Conservation (phyloP, 2,329 filamentous ascomycete species). For the Nigrograna mackinnonii region DNA sequence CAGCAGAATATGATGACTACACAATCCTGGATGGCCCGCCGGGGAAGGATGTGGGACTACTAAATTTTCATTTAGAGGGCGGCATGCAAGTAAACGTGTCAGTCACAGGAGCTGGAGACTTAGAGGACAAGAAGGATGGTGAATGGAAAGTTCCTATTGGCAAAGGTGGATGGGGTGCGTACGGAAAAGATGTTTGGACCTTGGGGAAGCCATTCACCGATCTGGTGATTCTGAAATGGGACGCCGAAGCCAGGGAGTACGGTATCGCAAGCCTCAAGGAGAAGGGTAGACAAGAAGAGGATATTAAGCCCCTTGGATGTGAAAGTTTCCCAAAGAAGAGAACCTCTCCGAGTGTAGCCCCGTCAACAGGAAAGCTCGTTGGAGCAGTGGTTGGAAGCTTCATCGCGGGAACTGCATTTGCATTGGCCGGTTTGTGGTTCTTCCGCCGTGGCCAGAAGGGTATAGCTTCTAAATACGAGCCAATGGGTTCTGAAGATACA, state of each 20-base stretch:
- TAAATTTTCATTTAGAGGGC: constrained; percentile 14
- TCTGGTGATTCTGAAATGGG: constrained; percentile 16
- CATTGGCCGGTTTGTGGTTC: too few species aligned
- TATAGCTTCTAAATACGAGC: too few species aligned
- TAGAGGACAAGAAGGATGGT: constrained; percentile 1
- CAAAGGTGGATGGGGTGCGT: constrained; percentile 16
- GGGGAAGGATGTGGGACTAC: constrained; percentile 5
- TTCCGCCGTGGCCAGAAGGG: too few species aligned
- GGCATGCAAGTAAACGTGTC: constrained; percentile 15
- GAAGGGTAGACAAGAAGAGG: constrained; percentile 1
- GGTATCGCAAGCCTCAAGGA: constrained; percentile 14
- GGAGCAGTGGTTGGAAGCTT: too few species aligned
- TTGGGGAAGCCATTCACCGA: constrained; percentile 19
- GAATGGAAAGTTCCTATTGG: constrained; percentile 15
- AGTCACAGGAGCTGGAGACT: constrained; percentile 10
- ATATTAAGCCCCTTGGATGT: constrained; percentile 18
- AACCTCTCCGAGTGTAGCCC: constrained; percentile 1
- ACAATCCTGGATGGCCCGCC: constrained; percentile 3
- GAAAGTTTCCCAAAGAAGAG: constrained; percentile 13
- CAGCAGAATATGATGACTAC: constrained; percentile 11
- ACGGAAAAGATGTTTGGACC: constrained; percentile 15
- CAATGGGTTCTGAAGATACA: too few species aligned
- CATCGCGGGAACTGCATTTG: too few species aligned
- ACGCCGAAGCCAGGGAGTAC: constrained; percentile 14
- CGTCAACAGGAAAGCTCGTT: constrained; percentile 12